These are phyloP conservation scores for Solanum chmielewskii DNA, from an alignment of 257 asterid genomes.

Conservation along the genomic window DNA sequence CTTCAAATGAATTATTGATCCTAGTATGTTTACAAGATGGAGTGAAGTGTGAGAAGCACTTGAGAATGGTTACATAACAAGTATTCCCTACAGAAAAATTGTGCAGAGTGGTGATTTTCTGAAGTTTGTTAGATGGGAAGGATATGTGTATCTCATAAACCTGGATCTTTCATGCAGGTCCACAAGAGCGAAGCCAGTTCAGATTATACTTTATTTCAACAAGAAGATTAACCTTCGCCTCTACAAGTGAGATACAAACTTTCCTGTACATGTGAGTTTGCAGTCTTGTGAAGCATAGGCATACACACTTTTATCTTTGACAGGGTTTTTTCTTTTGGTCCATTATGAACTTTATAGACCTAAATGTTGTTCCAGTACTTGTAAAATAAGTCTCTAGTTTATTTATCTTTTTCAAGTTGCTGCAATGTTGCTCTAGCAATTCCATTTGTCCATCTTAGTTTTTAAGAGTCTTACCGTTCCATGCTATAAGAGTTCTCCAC, in stretches of 20 bases:
- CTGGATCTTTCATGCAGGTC: slow-evolving; percentile 36
- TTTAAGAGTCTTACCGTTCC: background rate
- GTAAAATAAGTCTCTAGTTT: background rate
- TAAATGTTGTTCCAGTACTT: background rate
- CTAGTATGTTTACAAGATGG: background rate
- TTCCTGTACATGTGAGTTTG: background rate
- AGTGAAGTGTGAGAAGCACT: background rate
- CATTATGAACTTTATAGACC: background rate
- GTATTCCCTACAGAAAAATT: background rate
- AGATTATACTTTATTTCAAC: slow-evolving; percentile 61
- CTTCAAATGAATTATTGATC: background rate
- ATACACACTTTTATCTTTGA: background rate
- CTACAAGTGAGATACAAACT: background rate
- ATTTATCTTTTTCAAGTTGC: background rate
- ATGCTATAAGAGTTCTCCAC: background rate
- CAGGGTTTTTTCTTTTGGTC: background rate
- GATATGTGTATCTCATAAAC: background rate
- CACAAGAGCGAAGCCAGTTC: slow-evolving; percentile 63
- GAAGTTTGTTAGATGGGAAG: background rate
- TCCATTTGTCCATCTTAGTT: background rate
- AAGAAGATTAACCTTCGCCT: slow-evolving; percentile 33
- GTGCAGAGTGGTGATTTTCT: background rate
- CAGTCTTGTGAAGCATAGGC: background rate
- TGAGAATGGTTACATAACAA: background rate
- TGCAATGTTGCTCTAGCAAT: background rate